phyloP scores from a whole-genome alignment of 192 early-diverging fungal genomes.

The Coemansia sp. region DNA sequence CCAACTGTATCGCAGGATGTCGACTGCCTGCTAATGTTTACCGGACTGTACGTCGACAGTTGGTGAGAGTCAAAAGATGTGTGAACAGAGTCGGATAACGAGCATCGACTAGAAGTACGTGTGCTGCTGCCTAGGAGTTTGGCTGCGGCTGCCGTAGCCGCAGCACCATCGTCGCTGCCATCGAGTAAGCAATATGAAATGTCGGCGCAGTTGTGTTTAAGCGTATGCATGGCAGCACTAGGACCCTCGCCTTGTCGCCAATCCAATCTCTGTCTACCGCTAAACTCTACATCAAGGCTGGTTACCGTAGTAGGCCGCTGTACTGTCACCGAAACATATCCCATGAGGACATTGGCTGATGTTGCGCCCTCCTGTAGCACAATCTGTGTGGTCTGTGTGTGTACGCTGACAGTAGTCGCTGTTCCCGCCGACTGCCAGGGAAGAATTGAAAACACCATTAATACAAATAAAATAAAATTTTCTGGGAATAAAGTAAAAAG shows the following conservation, averaged over 20 bases:
- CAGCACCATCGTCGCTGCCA: conserved; percentile 1
- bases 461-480: neutral
- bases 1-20: neutral
- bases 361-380: conserved; percentile 21
- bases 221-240: conserved; percentile 24
- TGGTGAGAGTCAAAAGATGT: neutral
- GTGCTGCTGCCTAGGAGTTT: neutral
- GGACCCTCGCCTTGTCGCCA: conserved; percentile 42
- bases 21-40: neutral
- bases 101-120: conserved; percentile 7
- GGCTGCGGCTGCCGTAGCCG: conserved; percentile 15
- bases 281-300: conserved; percentile 26
- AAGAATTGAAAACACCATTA: conserved; percentile 9
- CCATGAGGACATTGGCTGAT: conserved; percentile 31
- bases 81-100: conserved; percentile 5
- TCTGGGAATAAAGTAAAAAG: neutral
- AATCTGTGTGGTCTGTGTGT: conserved; percentile 41
- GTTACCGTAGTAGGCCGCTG: conserved; percentile 14
- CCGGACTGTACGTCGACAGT: neutral
- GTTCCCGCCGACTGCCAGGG: conserved; percentile 3
- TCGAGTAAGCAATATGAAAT: conserved; percentile 26
- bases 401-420: conserved; percentile 21
- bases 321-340: conserved; percentile 25
- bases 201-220: conserved; percentile 22
- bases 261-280: conserved; percentile 35